Conservation (phyloP, 768 basidiomycete species). For the Tylopilus intermedius region DNA sequence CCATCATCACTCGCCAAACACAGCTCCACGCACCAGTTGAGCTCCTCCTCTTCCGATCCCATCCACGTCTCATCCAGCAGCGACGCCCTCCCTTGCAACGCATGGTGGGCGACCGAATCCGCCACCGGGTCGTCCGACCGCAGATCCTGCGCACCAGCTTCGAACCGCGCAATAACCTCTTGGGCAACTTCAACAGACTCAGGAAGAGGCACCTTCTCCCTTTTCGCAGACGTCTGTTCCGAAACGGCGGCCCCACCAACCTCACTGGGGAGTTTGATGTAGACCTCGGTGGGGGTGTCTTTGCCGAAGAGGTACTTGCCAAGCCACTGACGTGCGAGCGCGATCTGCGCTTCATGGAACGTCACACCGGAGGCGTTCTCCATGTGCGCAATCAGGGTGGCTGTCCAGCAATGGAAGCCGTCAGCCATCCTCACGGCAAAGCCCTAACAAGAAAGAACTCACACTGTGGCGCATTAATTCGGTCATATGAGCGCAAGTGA, state of each 20-base stretch:
- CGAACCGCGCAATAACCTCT: conserved; percentile 64
- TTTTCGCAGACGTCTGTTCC: conserved; percentile 51
- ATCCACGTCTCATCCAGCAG: conserved; percentile 80
- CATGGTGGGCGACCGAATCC: conserved; percentile 80
- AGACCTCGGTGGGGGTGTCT: conserved; percentile 45
- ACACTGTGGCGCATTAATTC: conserved; percentile 77
- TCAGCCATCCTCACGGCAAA: conserved; percentile 22
- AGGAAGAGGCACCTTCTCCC: conserved; percentile 66
- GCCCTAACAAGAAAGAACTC: conserved; percentile 15
- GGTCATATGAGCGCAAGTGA: conserved; percentile 87
- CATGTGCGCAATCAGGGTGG: conserved; percentile 57
- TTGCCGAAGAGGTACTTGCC: conserved; percentile 39
- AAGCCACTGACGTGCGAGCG: conserved; percentile 73
- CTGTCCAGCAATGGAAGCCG: conserved; percentile 15
- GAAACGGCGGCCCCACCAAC: conserved; percentile 48
- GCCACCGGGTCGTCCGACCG: conserved; percentile 60
- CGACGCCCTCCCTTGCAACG: conserved; percentile 54
- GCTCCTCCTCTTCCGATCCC: conserved; percentile 79
- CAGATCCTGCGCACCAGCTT: conserved; percentile 53
- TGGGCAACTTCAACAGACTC: conserved; percentile 61
- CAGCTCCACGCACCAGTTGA: conserved; percentile 55
- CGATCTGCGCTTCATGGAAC: conserved; percentile 84
- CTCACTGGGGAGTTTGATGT: conserved; percentile 48
- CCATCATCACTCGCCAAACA: neutral
- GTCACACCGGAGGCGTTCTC: conserved; percentile 71